Conservation (phyloP, 179 eudicot genomes). For the Beta macrorhiza region DNA sequence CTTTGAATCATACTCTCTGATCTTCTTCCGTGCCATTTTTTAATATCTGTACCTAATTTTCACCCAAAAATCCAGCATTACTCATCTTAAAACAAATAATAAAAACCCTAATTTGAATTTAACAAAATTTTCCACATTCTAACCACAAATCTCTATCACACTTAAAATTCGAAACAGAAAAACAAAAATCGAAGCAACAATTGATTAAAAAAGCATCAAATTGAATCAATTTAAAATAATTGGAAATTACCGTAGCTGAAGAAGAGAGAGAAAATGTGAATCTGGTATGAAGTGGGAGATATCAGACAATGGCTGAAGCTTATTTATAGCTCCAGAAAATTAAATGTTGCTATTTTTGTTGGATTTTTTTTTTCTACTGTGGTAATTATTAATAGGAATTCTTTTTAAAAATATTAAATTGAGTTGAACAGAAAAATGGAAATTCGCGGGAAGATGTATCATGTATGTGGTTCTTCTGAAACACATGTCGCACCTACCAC, state of each 20-base stretch:
- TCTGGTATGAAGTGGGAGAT: background rate
- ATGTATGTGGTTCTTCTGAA: background rate
- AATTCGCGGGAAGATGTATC: slow-evolving; percentile 27
- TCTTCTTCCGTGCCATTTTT: slow-evolving; percentile 78
- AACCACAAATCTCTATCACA: background rate
- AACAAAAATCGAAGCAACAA: background rate
- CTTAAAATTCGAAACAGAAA: too few species aligned
- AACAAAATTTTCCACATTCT: background rate
- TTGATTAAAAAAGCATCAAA: background rate
- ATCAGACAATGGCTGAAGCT: background rate
- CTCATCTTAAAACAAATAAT: background rate
- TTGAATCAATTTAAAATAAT: background rate
- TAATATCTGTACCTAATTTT: slow-evolving; percentile 10
- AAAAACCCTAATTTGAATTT: slow-evolving; percentile 8
- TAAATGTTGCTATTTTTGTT: background rate
- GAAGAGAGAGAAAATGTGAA: background rate
- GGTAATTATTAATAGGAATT: too few species aligned
- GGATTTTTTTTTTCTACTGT: too few species aligned
- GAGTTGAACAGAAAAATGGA: background rate
- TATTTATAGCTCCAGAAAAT: background rate
- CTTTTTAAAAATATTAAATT: background rate
- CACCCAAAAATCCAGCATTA: slow-evolving; percentile 12
- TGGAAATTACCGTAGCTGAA: background rate
- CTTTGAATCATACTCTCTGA: slow-evolving; percentile 84
- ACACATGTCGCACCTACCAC: slow-evolving; percentile 22